Evolutionary conservation across 495 filamentous ascomycete species (phyloP).

Genomic region (Daldinia decipiens): DNA sequence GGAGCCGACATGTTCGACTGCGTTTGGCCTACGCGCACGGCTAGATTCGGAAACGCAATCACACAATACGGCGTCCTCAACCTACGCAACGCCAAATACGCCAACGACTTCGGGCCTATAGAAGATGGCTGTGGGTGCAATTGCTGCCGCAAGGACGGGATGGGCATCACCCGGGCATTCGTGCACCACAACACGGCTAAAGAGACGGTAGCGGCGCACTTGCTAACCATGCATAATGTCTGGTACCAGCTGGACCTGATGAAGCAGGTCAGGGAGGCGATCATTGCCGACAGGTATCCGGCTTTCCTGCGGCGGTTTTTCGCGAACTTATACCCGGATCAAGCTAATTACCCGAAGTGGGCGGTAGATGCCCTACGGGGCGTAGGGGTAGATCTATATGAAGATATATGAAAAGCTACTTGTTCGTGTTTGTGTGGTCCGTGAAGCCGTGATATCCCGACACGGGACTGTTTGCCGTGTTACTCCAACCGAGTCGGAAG

Average conservation of each 20-base stretch:
- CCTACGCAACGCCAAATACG: conserved; percentile 77
- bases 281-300: conserved; percentile 84
- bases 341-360: conserved; percentile 80
- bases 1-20: conserved; percentile 99
- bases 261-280: conserved; percentile 75
- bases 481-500: neutral
- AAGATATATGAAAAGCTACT: conserved; percentile 26
- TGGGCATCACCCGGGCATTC: conserved; percentile 88
- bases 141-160: conserved; percentile 77
- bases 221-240: conserved; percentile 95
- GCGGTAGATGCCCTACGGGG: conserved; percentile 80
- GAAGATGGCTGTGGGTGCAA: conserved; percentile 82
- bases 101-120: conserved; percentile 82
- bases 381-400: conserved; percentile 83
- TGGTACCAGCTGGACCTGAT: conserved; percentile 88
- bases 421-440: neutral
- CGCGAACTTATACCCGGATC: conserved; percentile 71
- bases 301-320: conserved; percentile 84
- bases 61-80: conserved; percentile 84
- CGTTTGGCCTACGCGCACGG: conserved; percentile 97
- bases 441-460: conserved; percentile 10
- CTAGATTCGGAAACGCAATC: conserved; percentile 94
- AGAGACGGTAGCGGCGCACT: conserved; percentile 93
- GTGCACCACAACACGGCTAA: conserved; percentile 92
- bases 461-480: neutral